phyloP scores from a whole-genome alignment of 208 protist genomes.

The Blastocrithidia nonstop region DNA sequence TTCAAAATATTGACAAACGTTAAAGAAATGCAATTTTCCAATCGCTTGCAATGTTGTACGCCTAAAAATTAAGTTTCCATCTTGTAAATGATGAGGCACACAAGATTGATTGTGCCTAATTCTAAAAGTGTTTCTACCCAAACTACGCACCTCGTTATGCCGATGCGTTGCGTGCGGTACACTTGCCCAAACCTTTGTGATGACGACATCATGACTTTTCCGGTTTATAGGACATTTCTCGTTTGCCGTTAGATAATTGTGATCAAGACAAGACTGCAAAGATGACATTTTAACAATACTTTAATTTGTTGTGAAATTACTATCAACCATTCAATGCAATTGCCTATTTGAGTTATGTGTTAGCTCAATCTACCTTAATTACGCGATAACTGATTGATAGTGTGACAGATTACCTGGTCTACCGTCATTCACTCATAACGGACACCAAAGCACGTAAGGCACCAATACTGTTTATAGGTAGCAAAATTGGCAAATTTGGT shows the following conservation, averaged over 20 bases:
- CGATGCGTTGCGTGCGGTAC: conserved; percentile 26
- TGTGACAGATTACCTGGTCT: conserved; percentile 56
- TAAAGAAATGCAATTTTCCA: conserved; percentile 56
- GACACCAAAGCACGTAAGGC: conserved; percentile 32
- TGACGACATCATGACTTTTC: conserved; percentile 55
- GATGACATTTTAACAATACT: conserved; percentile 75
- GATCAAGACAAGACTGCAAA: conserved; percentile 33
- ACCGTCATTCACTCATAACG: conserved; percentile 45
- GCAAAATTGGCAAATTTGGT: conserved; percentile 60
- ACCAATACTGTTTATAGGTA: conserved; percentile 72
- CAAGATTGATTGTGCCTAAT: conserved; percentile 41
- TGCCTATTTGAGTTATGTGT: conserved; percentile 70
- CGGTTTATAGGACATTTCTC: conserved; percentile 69
- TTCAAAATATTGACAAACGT: conserved; percentile 53
- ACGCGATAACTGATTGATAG: conserved; percentile 61
- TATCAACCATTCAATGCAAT: conserved; percentile 62
- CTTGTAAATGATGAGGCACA: conserved; percentile 48
- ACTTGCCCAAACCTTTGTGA: conserved; percentile 42
- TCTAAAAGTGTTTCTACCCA: conserved; percentile 77
- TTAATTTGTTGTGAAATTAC: conserved; percentile 83
- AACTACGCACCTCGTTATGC: conserved; percentile 45
- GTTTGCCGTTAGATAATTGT: conserved; percentile 62
- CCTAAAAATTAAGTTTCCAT: conserved; percentile 53
- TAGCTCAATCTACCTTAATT: conserved; percentile 43
- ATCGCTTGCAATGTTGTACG: conserved; percentile 73